Conservation (phyloP, 1,139 yeast genomes). For the Suhomyces atakaporum region DNA sequence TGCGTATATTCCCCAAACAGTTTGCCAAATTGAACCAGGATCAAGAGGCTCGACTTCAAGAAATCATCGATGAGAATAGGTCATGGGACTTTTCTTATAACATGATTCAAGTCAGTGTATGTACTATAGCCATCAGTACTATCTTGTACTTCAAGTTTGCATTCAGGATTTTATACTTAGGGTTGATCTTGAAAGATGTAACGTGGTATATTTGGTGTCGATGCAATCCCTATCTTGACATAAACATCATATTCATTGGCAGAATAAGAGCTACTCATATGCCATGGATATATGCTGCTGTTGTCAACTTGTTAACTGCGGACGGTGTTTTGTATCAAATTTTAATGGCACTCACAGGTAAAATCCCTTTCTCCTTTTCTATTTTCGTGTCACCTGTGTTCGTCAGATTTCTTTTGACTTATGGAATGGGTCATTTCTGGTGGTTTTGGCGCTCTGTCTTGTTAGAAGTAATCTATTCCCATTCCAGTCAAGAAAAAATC, state of each 20-base stretch:
- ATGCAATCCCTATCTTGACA: slow-evolving; percentile 26
- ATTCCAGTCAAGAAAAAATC: slow-evolving; percentile 19
- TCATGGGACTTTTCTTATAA: slow-evolving; percentile 36
- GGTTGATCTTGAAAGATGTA: slow-evolving; percentile 28
- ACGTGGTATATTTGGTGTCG: slow-evolving; percentile 36
- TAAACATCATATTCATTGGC: slow-evolving; percentile 32
- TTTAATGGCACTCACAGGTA: slow-evolving; percentile 3
- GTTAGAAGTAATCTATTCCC: slow-evolving; percentile 23
- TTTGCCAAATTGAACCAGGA: slow-evolving; percentile 16
- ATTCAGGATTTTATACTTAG: slow-evolving; percentile 19
- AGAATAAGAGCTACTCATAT: slow-evolving; percentile 26
- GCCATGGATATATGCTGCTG: slow-evolving; percentile 28
- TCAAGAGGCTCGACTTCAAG: slow-evolving; percentile 20
- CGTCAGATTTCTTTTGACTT: slow-evolving; percentile 21
- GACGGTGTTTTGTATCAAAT: slow-evolving; percentile 5
- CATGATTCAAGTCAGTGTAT: slow-evolving; percentile 26
- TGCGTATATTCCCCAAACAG: slow-evolving; percentile 22
- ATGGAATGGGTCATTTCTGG: slow-evolving; percentile 39
- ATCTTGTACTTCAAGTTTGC: slow-evolving; percentile 20
- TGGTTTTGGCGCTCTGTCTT: slow-evolving; percentile 36
- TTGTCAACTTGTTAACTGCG: slow-evolving; percentile 19
- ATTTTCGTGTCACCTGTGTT: slow-evolving; percentile 5
- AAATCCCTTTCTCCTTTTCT: slow-evolving; percentile 1
- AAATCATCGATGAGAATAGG: slow-evolving; percentile 21
- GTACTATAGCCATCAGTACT: slow-evolving; percentile 24